Percentiles rank a stretch among this genome's conserved stretches.
Conservation (phyloP, 73 alveolate species). For the Tetrahymena malaccensis region DNA sequence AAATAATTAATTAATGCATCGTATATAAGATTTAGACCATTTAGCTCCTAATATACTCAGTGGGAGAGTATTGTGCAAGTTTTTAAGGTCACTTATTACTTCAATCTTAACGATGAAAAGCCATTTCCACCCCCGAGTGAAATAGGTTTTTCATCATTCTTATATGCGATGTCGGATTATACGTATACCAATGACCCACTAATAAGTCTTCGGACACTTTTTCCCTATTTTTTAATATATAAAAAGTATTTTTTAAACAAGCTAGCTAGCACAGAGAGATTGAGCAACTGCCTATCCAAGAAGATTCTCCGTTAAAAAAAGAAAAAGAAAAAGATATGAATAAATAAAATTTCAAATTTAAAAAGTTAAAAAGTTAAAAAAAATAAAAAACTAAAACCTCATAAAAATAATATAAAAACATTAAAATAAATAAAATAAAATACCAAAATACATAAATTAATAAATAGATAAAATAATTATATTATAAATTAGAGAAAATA, state of each 20-base stretch:
- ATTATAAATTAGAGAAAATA: neutral
- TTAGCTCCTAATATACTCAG: neutral
- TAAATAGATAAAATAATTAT: neutral
- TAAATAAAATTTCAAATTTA: neutral
- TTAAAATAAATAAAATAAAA: neutral
- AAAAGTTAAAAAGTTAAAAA: neutral
- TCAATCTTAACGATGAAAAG: neutral
- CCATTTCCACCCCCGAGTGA: conserved; percentile 1
- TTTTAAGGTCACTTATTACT: neutral
- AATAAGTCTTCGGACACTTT: neutral
- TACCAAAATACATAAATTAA: neutral
- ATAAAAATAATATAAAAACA: neutral
- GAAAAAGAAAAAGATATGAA: neutral
- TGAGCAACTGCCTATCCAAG: conserved; percentile 1
- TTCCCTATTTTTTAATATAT: neutral
- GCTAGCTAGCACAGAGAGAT: neutral
- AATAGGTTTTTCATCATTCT: neutral
- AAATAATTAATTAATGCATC: neutral
- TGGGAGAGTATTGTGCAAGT: neutral
- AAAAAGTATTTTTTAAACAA: neutral
- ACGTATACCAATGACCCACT: neutral
- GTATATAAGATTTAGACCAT: neutral
- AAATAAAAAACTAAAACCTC: neutral
- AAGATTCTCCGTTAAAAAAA: neutral
- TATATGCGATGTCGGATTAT: neutral